Base-by-base conservation (phyloP, 352 stramenopile species). In the Phytophthora tentaculata region DNA sequence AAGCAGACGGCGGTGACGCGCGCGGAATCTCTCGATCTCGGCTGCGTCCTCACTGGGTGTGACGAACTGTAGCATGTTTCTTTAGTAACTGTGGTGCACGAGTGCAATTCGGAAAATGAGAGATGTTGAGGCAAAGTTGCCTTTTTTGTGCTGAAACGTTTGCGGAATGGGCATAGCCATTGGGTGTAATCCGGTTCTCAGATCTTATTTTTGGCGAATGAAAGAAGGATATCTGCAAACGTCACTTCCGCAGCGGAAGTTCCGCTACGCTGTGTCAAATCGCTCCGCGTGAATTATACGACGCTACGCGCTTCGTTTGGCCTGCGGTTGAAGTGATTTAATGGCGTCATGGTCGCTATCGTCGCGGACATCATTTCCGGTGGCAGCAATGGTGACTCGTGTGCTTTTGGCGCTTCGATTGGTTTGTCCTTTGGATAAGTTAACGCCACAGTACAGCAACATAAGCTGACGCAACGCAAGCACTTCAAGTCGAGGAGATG, bases 21-120 rank as follows among this genome's bases (percentile, higher is more conserved):
- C 68, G 19, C 78, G 78, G 44, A 84, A 81, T 23, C 53, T 67
- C 64, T 86, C 78, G 41, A 83, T 75, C 54, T 84, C 73, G 29
- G 58, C 55, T 19, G 53, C 45, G 3, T 73, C 28, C 12, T 49
- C 20, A 39, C 6, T 41, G 0, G 56, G 20, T 22, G 55, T 16
- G 7, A 71, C 10, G 12, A 61, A 67, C 28, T 71, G 67, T 16
- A 68, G 56, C 67, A 75, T 71, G n/a, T 32, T 53, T n/a, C n/a
- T n/a, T 7, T 43, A n/a, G 35, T 6, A 9, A 43, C 14, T 56
- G 49, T 55, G 48, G 16, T 35, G n/a, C 7, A 37, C 8, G 9
- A 5, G 24, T 39, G 29, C 47, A 19, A 51, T 39, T 64, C 8
- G 17, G 26, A 35, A 49, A 51, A n/a, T 60, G 53, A 32, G 22